Evolutionary conservation across 805 yeast genomes (phyloP).

Genomic region (Yamadazyma phyllophila): DNA sequence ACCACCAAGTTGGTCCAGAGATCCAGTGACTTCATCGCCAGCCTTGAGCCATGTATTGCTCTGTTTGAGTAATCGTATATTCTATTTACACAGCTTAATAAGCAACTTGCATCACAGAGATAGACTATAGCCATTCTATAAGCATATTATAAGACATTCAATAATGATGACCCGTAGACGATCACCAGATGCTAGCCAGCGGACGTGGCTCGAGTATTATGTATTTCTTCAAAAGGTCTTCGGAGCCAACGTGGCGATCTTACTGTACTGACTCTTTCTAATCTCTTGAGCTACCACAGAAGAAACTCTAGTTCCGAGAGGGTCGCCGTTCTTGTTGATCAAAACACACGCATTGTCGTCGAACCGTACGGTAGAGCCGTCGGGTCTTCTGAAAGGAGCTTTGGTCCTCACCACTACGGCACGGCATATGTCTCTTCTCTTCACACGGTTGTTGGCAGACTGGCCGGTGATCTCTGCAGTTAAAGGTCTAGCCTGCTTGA

Average conservation of each 20-base stretch:
- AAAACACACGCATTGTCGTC: slow-evolving; percentile 98
- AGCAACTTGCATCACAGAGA: too few relatives aligned
- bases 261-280: slow-evolving; percentile 76
- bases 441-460: slow-evolving; percentile 73
- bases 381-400: slow-evolving; percentile 71
- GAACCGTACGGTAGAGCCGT: slow-evolving; percentile 82
- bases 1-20: slow-evolving; percentile 13
- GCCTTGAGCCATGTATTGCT: slow-evolving; percentile 18
- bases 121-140: too few relatives aligned
- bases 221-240: slow-evolving; percentile 35
- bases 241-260: slow-evolving; percentile 89
- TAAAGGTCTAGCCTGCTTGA: slow-evolving; percentile 83
- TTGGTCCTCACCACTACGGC: slow-evolving; percentile 94
- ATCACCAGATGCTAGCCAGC: too few relatives aligned
- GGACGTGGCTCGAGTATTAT: too few relatives aligned
- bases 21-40: slow-evolving; percentile 18
- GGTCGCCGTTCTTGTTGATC: slow-evolving; percentile 88
- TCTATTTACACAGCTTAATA: neutral
- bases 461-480: slow-evolving; percentile 71
- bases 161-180: too few relatives aligned
- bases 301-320: slow-evolving; percentile 89
- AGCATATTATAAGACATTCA: too few relatives aligned
- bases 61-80: neutral
- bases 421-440: slow-evolving; percentile 92
- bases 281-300: slow-evolving; percentile 91